Conservation (phyloP, 768 basidiomycete species). For the Leccinellum rugosiceps region DNA sequence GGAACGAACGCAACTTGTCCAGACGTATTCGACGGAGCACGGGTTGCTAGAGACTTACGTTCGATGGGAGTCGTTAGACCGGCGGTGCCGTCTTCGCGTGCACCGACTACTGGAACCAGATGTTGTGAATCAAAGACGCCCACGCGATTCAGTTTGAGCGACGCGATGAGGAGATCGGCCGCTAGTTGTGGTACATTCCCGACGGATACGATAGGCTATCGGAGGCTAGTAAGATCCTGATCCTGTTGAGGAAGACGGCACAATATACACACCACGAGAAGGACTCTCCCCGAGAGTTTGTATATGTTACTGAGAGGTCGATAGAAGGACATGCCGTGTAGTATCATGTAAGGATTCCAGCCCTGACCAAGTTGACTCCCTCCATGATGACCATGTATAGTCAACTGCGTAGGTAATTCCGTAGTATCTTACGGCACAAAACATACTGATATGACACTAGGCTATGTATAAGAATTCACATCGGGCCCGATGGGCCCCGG, state of each 20-base stretch:
- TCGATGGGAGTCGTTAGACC: constrained; percentile 76
- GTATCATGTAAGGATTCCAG: no score
- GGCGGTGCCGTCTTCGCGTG: constrained; percentile 54
- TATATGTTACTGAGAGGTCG: constrained; percentile 21
- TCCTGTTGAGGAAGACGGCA: background rate
- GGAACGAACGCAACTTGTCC: background rate
- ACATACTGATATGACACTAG: no score
- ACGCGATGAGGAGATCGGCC: constrained; percentile 68
- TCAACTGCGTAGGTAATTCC: no score
- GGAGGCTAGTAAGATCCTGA: background rate
- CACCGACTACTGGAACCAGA: constrained; percentile 70
- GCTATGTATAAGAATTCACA: no score
- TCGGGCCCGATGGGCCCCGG: no score
- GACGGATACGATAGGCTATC: constrained; percentile 69
- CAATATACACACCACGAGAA: constrained; percentile 28
- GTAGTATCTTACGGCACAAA: no score
- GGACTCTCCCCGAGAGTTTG: constrained; percentile 28
- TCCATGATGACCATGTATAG: no score
- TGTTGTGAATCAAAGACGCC: constrained; percentile 62
- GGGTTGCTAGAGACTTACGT: constrained; percentile 41
- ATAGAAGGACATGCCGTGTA: constrained; percentile 36
- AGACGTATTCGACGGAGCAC: background rate
- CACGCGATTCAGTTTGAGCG: constrained; percentile 55
- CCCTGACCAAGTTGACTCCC: no score
- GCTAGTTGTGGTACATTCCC: constrained; percentile 83